Evolutionary conservation across 768 basidiomycete species (phyloP).

Genomic region (Imleria badia): DNA sequence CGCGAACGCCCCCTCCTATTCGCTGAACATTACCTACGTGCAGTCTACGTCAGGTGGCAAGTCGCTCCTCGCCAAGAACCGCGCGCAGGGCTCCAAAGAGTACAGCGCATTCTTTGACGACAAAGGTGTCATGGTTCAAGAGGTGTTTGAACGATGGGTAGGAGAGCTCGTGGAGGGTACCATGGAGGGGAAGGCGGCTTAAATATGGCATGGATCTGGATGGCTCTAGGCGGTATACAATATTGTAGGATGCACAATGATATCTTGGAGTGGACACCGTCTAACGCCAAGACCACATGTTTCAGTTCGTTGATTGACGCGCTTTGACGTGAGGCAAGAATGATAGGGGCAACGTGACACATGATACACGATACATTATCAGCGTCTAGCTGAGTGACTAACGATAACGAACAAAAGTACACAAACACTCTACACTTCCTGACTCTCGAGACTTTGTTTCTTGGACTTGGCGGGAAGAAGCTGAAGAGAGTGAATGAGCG

Average conservation of each 20-base stretch:
- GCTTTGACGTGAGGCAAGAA: too few relatives aligned
- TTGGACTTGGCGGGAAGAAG: conserved; percentile 33
- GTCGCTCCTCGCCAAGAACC: conserved; percentile 72
- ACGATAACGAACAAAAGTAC: not conserved
- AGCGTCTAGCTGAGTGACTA: not conserved
- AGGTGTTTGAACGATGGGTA: conserved; percentile 75
- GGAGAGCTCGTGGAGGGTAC: conserved; percentile 66
- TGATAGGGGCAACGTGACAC: not conserved
- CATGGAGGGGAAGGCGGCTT: conserved; percentile 67
- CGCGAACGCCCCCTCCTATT: conserved; percentile 61
- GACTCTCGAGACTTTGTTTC: conserved; percentile 33
- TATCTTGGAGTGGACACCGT: conserved; percentile 12
- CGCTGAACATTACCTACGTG: conserved; percentile 64
- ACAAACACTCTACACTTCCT: conserved; percentile 28
- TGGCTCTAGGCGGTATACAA: conserved; percentile 14
- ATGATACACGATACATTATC: conserved; percentile 14
- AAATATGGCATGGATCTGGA: conserved; percentile 10
- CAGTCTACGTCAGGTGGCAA: conserved; percentile 86
- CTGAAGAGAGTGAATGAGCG: conserved; percentile 8
- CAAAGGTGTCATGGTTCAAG: conserved; percentile 75
- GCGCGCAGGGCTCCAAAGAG: conserved; percentile 51
- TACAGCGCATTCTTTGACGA: conserved; percentile 83
- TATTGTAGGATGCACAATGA: conserved; percentile 32
- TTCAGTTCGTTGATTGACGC: not conserved
- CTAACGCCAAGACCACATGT: not conserved